phyloP scores from a whole-genome alignment of 1,139 yeast species.

The Suzukiozyma palmioleophila region DNA sequence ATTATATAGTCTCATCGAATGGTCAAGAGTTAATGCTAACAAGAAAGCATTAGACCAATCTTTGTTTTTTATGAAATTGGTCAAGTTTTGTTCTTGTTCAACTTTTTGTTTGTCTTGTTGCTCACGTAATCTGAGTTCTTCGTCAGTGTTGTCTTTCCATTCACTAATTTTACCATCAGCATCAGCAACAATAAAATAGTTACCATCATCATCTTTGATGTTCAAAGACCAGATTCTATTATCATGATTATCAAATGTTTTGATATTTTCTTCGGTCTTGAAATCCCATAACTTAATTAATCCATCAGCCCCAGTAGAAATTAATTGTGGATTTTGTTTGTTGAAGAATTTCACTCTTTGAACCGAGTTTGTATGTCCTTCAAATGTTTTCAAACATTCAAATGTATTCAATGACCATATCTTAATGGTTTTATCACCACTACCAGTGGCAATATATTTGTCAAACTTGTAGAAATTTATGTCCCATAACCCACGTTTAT shows the following conservation, averaged over 20 bases:
- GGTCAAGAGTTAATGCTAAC: constrained; percentile 78
- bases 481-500: constrained; percentile 93
- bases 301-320: constrained; percentile 93
- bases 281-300: constrained; percentile 87
- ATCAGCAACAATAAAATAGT: constrained; percentile 76
- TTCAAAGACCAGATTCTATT: constrained; percentile 93
- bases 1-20: constrained; percentile 77
- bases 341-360: constrained; percentile 74
- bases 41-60: constrained; percentile 89
- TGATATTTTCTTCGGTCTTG: constrained; percentile 68
- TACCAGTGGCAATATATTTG: constrained; percentile 68
- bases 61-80: constrained; percentile 62
- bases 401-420: constrained; percentile 83
- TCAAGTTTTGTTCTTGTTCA: constrained; percentile 83
- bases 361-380: constrained; percentile 92
- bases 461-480: constrained; percentile 77
- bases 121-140: constrained; percentile 47
- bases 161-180: constrained; percentile 89
- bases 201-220: constrained; percentile 55
- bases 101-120: constrained; percentile 54
- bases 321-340: constrained; percentile 55
- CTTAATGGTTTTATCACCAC: constrained; percentile 88
- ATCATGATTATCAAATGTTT: constrained; percentile 86
- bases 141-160: constrained; percentile 87
- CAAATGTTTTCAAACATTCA: constrained; percentile 75